Conservation (phyloP, 768 basidiomycete species). For the Naganishia friedmannii region DNA sequence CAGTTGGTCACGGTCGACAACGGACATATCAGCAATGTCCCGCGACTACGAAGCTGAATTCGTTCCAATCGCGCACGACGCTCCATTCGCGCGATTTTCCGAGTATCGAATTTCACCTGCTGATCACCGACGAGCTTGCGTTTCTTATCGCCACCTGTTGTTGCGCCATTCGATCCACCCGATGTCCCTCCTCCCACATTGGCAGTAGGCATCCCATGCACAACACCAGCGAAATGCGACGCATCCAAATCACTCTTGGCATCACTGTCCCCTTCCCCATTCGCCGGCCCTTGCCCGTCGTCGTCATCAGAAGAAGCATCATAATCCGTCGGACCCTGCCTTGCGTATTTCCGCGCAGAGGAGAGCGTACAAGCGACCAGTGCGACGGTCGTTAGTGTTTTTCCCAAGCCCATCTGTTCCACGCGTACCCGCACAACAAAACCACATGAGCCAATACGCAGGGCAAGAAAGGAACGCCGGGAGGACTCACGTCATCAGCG, state of each 20-base stretch:
- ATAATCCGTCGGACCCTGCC: slow-evolving; percentile 25
- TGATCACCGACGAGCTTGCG: slow-evolving; percentile 57
- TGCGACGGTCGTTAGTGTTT: slow-evolving; percentile 92
- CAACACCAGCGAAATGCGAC: slow-evolving; percentile 69
- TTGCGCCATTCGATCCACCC: too few relatives aligned
- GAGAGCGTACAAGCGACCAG: slow-evolving; percentile 80
- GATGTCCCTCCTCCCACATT: not conserved
- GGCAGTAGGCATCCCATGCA: slow-evolving; percentile 76
- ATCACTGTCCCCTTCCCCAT: slow-evolving; percentile 32
- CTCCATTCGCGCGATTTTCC: slow-evolving; percentile 72
- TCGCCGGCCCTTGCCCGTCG: slow-evolving; percentile 1
- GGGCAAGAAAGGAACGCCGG: too few relatives aligned
- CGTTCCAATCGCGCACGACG: slow-evolving; percentile 46
- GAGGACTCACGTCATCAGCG: slow-evolving; percentile 93
- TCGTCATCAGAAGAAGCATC: slow-evolving; percentile 21
- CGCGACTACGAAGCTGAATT: slow-evolving; percentile 63
- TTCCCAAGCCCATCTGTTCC: slow-evolving; percentile 92
- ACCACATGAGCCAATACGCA: too few relatives aligned
- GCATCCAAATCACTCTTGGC: slow-evolving; percentile 42
- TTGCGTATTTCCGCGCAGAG: slow-evolving; percentile 66
- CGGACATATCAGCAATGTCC: slow-evolving; percentile 93
- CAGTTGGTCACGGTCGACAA: slow-evolving; percentile 95
- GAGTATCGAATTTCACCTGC: slow-evolving; percentile 52
- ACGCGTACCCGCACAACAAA: too few relatives aligned
- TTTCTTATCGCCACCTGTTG: slow-evolving; percentile 55